phyloP scores from a whole-genome alignment of 352 stramenopile species.

The Phytophthora parvispora region DNA sequence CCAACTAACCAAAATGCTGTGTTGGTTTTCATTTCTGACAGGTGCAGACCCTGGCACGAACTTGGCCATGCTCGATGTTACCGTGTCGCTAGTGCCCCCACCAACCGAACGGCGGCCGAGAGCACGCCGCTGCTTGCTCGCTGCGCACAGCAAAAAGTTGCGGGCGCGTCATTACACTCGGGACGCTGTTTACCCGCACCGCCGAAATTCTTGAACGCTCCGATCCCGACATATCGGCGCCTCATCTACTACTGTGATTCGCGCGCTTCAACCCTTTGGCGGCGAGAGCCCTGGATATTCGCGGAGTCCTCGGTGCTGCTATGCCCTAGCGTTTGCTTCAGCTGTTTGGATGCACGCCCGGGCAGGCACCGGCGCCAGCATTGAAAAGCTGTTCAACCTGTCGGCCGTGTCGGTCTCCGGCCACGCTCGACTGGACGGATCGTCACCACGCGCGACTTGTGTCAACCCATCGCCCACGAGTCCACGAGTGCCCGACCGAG shows the following conservation, averaged over 20 bases:
- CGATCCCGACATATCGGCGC: slow-evolving; percentile 18
- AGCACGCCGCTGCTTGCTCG: not conserved
- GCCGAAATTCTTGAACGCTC: not conserved
- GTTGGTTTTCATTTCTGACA: not conserved
- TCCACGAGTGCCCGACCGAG: not conserved
- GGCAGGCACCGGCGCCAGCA: not conserved
- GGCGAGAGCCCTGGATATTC: not conserved
- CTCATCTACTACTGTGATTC: slow-evolving; percentile 19
- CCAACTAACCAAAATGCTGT: not conserved
- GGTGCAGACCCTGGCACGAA: too few species aligned
- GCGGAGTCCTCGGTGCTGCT: slow-evolving; percentile 4
- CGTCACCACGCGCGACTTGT: not conserved
- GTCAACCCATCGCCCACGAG: not conserved
- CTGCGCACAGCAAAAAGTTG: slow-evolving; percentile 1
- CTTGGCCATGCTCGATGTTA: too few species aligned
- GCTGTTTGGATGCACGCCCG: not conserved
- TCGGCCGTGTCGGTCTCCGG: not conserved
- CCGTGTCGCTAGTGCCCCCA: not conserved
- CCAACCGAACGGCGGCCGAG: not conserved
- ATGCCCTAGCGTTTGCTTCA: not conserved
- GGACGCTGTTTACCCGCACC: not conserved
- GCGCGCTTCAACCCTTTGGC: slow-evolving; percentile 3
- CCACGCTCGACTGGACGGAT: not conserved
- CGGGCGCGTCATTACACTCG: not conserved
- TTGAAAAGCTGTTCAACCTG: not conserved